Percentiles rank a stretch among this genome's conserved stretches.
phyloP scores from a whole-genome alignment of 2,329 filamentous ascomycete species.

The Botrytis pseudocinerea region DNA sequence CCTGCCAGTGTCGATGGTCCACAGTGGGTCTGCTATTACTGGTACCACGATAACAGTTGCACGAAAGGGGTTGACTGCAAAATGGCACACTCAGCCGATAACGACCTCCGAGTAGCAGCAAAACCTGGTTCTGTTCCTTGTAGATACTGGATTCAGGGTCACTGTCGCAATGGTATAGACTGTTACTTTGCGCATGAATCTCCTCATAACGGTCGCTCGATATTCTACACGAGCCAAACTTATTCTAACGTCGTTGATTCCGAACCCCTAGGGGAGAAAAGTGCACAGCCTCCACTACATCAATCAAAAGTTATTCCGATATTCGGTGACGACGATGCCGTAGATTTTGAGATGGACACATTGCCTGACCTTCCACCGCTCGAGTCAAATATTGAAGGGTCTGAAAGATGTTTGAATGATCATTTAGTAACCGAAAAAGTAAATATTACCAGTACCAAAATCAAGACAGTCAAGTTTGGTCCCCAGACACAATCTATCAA shows the following conservation, averaged over 20 bases:
- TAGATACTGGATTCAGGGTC: neutral
- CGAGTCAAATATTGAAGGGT: neutral
- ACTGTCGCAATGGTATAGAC: neutral
- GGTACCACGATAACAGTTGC: constrained; percentile 23
- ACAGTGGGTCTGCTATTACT: constrained; percentile 11
- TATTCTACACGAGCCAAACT: neutral
- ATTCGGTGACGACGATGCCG: neutral
- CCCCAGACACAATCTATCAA: neutral
- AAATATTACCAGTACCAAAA: neutral
- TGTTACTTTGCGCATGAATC: neutral
- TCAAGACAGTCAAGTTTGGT: constrained; percentile 6
- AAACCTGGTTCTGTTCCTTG: neutral
- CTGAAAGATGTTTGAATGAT: neutral
- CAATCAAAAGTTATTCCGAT: neutral
- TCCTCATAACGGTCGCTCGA: neutral
- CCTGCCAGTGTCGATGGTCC: neutral
- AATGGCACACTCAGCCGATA: constrained; percentile 12
- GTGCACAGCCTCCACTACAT: neutral
- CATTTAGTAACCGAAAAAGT: too few species aligned
- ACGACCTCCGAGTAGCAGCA: neutral
- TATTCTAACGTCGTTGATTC: neutral
- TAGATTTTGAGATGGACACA: neutral
- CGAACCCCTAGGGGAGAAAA: neutral
- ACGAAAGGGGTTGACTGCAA: constrained; percentile 11
- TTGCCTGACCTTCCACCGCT: neutral